These are phyloP conservation scores for Tetraselmis striata DNA, from an alignment of 139 green algal genomes.

Conservation along the genomic window DNA sequence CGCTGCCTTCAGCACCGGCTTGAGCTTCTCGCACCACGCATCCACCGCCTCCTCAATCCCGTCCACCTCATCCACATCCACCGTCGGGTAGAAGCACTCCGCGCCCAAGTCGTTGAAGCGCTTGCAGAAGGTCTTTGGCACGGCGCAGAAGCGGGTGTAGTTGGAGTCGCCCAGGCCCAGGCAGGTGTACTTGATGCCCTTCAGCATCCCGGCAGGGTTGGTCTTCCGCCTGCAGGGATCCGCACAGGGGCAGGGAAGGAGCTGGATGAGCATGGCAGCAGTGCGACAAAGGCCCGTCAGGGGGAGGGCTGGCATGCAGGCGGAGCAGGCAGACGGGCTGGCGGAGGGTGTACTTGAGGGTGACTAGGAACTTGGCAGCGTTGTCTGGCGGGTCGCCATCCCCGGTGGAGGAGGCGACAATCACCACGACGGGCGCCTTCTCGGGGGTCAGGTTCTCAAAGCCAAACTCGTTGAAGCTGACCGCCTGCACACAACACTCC, in stretches of 20 bases:
- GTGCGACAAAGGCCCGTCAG: background rate
- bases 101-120: conserved; percentile 74
- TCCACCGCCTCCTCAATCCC: conserved; percentile 75
- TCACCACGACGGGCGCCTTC: conserved; percentile 34
- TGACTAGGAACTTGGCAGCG: conserved; percentile 55
- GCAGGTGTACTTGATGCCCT: conserved; percentile 71
- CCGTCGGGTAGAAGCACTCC: conserved; percentile 53
- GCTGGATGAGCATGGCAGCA: background rate
- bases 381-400: conserved; percentile 96
- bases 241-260: background rate
- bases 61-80: conserved; percentile 92
- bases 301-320: too few relatives aligned
- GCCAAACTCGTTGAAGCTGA: conserved; percentile 72
- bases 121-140: conserved; percentile 40
- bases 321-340: too few relatives aligned
- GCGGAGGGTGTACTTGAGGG: conserved; percentile 5
- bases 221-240: background rate
- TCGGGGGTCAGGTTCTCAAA: conserved; percentile 42
- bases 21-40: conserved; percentile 70
- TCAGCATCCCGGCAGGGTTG: conserved; percentile 23
- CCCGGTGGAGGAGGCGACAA: conserved; percentile 65
- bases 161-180: conserved; percentile 95
- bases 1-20: conserved; percentile 45
- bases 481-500: conserved; percentile 16
- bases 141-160: conserved; percentile 89